Conservation (phyloP, 2,329 filamentous ascomycete species). For the Boeremia lycopersici region DNA sequence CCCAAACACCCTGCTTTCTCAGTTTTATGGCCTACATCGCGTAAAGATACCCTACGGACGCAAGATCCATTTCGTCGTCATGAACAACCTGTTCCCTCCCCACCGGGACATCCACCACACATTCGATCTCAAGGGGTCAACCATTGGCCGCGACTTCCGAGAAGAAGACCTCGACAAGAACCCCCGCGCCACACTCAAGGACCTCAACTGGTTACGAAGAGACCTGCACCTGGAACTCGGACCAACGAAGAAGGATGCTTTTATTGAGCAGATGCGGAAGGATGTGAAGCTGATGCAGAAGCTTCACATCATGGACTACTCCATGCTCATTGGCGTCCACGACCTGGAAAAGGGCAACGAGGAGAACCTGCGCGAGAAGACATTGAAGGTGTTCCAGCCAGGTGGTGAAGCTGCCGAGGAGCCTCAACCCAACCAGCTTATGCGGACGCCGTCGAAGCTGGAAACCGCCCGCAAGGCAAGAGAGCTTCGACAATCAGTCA, state of each 20-base stretch:
- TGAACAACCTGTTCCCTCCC: conserved; percentile 99
- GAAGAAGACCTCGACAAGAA: conserved; percentile 89
- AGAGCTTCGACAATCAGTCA: conserved; percentile 89
- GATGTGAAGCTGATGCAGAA: conserved; percentile 87
- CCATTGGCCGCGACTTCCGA: conserved; percentile 86
- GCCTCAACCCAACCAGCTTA: conserved; percentile 68
- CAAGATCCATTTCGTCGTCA: conserved; percentile 99
- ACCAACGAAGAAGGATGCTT: conserved; percentile 83
- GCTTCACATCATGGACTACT: conserved; percentile 98
- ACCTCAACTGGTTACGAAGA: conserved; percentile 92
- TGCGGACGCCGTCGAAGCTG: conserved; percentile 89
- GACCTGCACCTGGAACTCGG: conserved; percentile 87
- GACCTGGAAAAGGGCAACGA: conserved; percentile 90
- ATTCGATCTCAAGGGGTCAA: conserved; percentile 96
- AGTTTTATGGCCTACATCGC: conserved; percentile 95
- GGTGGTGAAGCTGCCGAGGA: conserved; percentile 66
- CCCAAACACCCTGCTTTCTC: conserved; percentile 93
- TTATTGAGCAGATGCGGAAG: conserved; percentile 84
- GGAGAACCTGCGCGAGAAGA: conserved; percentile 89
- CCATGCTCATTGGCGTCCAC: conserved; percentile 90
- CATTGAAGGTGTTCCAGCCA: conserved; percentile 90
- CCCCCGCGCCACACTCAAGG: conserved; percentile 90
- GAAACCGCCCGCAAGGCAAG: conserved; percentile 90
- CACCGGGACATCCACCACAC: conserved; percentile 97
- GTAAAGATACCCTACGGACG: conserved; percentile 98